Conservation (phyloP, 2,329 filamentous ascomycete species). For the Geoglossum cookeanum region DNA sequence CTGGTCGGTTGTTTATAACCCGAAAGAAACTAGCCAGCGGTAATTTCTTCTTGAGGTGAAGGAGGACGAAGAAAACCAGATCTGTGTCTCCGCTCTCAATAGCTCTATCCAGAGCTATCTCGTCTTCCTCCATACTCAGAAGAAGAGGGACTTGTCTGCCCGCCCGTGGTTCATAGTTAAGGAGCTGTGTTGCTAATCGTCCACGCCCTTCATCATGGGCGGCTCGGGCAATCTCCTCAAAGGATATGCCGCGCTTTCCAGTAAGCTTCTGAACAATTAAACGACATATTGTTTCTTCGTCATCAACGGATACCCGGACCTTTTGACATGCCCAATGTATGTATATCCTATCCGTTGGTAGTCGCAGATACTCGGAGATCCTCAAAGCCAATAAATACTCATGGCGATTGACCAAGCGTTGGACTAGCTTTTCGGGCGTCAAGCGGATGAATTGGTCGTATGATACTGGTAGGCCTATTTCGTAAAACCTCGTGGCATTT, state of each 20-base stretch:
- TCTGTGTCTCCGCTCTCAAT: constrained; percentile 92
- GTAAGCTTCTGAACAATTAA: constrained; percentile 72
- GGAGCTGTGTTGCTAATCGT: constrained; percentile 71
- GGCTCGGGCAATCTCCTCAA: constrained; percentile 79
- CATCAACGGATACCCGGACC: constrained; percentile 63
- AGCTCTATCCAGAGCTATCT: constrained; percentile 86
- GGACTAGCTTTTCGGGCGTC: constrained; percentile 73
- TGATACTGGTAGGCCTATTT: constrained; percentile 74
- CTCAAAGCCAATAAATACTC: constrained; percentile 83
- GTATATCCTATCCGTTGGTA: constrained; percentile 79
- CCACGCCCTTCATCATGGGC: constrained; percentile 86
- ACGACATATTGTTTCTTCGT: constrained; percentile 74
- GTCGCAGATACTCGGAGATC: constrained; percentile 67
- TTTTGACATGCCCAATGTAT: constrained; percentile 96
- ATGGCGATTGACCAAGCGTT: constrained; percentile 68
- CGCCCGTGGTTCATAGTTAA: constrained; percentile 85
- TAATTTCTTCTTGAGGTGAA: constrained; percentile 76
- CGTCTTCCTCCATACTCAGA: constrained; percentile 87
- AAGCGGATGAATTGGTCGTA: constrained; percentile 88
- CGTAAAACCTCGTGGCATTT: constrained; percentile 81
- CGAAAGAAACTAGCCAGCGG: constrained; percentile 85
- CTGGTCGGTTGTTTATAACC: constrained; percentile 65
- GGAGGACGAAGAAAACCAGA: constrained; percentile 70
- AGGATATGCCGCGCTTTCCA: constrained; percentile 83
- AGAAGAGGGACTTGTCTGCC: constrained; percentile 92